Conservation (phyloP, 805 yeast species). For the Starmerella riodocensis region DNA sequence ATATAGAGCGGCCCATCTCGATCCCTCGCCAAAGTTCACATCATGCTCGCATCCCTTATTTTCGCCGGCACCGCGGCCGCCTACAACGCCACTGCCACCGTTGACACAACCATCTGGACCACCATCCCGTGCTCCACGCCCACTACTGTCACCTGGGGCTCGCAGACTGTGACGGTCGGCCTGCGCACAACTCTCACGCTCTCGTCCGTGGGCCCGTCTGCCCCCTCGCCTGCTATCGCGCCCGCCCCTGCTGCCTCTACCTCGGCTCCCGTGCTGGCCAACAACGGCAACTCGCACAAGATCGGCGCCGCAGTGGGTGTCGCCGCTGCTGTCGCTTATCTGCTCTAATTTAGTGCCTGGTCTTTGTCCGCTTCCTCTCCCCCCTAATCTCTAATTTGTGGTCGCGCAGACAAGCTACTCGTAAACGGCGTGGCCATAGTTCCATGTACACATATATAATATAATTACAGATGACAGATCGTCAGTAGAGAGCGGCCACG, state of each 20-base stretch:
- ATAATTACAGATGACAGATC: too few species aligned
- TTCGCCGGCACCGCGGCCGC: too few species aligned
- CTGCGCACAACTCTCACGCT: not conserved
- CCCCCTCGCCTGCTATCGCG: not conserved
- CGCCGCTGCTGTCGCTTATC: constrained; percentile 11
- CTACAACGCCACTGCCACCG: constrained; percentile 1
- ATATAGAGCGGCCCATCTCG: too few species aligned
- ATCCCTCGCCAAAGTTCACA: too few species aligned
- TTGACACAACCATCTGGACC: constrained; percentile 6
- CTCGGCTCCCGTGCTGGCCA: constrained; percentile 2
- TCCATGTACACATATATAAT: too few species aligned
- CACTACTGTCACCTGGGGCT: constrained; percentile 2
- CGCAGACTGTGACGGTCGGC: constrained; percentile 6
- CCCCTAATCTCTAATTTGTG: not conserved
- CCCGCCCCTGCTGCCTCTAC: not conserved
- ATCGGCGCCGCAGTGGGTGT: constrained; percentile 7
- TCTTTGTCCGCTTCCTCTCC: not conserved
- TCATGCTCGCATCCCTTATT: too few species aligned
- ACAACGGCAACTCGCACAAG: constrained; percentile 2
- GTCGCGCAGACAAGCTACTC: not conserved
- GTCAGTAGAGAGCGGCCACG: too few species aligned
- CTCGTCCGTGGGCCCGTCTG: not conserved
- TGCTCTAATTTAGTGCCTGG: constrained; percentile 1
- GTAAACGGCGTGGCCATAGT: too few species aligned
- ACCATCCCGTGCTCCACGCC: constrained; percentile 11